Evolutionary conservation across 768 basidiomycete species (phyloP), one percentile per base, ranked within the genome.

Genomic region (Leccinum longicurvipes): DNA sequence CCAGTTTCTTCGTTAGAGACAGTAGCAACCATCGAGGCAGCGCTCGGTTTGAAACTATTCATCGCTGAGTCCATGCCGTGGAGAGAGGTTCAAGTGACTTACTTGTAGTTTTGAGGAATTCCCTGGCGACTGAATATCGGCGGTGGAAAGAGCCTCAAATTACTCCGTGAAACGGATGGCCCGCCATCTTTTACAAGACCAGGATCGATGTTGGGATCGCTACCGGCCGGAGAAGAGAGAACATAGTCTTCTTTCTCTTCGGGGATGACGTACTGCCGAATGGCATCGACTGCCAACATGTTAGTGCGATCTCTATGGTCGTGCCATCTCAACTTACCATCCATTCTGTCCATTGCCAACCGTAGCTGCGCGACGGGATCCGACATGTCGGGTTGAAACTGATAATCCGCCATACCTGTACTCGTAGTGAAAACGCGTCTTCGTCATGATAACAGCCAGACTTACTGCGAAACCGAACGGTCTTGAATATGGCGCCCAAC

Each of bases 401-500:
- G 94, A 68, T 85, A 97, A 70, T 98, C 96, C 36, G 86, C 91
- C 90, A 98, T 93, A 55, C 86, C 96, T 98, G 55, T 29, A 53
- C 31, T 52, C 21, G n/a, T 27, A 29, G 48, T 64, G 46, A 55
- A 50, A 6, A 31, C n/a, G 15, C 11, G 10, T n/a, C 34, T 29
- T n/a, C 7, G 42, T 8, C 21, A 23, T 12, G 7, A 6, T 21
- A 53, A 44, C n/a, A 32, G 39, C 48, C 21, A 23, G 51, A 77
- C 87, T 73, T 66, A 95, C 96, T 87, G 73, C 95, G 82, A 74
- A 98, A 98, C 51, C 96, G 80, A 50, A 85, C 88, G 4, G 93
- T 91, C 73, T 89, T 93, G 0, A 83, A 76, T n/a, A 89, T 77
- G 12, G 86, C 72, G 0, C 95, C 96, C 8, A 91, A 70, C 0